phyloP scores from a whole-genome alignment of 2,329 filamentous ascomycete species.

The Pseudogymnoascus sp. region DNA sequence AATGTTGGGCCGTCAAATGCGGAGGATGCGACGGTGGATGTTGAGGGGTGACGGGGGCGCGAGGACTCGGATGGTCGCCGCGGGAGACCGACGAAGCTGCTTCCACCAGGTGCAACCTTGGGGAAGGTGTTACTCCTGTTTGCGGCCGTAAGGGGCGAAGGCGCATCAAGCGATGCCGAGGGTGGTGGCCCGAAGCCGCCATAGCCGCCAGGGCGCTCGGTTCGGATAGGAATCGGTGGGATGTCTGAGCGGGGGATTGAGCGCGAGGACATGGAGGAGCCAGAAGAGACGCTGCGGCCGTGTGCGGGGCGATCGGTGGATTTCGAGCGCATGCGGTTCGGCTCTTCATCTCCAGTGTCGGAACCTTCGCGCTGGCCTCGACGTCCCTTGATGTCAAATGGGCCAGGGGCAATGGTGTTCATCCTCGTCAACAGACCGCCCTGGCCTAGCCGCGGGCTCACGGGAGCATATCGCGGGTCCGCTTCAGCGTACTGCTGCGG shows the following conservation, averaged over 20 bases:
- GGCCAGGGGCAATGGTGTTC: constrained; percentile 58
- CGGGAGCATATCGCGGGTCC: constrained; percentile 39
- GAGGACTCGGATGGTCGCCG: not conserved
- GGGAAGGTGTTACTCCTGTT: not conserved
- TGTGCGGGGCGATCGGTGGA: not conserved
- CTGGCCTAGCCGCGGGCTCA: constrained; percentile 39
- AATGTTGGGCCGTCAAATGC: not conserved
- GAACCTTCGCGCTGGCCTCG: constrained; percentile 20
- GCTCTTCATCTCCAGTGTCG: constrained; percentile 12
- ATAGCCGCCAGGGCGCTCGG: constrained; percentile 43
- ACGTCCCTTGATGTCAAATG: constrained; percentile 48
- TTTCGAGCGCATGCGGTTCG: not conserved
- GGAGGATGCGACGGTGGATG: not conserved
- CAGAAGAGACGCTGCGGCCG: not conserved
- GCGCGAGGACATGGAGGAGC: not conserved
- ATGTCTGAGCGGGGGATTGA: not conserved
- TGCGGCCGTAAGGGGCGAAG: not conserved
- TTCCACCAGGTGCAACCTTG: not conserved
- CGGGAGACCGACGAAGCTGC: not conserved
- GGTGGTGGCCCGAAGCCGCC: constrained; percentile 48
- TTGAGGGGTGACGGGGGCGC: not conserved
- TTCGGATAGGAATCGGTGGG: not conserved
- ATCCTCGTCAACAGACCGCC: constrained; percentile 51
- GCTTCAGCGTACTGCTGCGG: constrained; percentile 22
- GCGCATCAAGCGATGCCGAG: constrained; percentile 10